Percentiles rank a stretch among this genome's conserved stretches.
Conservation (phyloP, 345 rosid genomes). For the Moricandia arvensis region DNA sequence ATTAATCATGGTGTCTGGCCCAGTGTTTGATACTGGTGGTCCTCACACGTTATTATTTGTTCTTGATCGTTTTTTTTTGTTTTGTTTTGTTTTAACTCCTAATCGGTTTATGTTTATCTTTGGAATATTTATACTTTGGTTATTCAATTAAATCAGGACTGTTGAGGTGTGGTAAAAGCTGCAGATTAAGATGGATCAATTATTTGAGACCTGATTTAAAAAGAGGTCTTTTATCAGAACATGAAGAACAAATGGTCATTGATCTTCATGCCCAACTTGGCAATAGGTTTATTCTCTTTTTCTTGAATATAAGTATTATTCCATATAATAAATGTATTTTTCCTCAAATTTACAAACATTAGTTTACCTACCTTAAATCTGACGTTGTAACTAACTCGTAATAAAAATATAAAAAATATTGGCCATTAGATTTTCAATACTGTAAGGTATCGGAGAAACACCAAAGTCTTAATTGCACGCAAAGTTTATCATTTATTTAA, state of each 20-base stretch:
- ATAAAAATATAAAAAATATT: neutral
- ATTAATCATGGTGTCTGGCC: slow-evolving; percentile 19
- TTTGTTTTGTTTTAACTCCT: neutral
- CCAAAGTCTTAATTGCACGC: neutral
- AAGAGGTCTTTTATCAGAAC: slow-evolving; percentile 87
- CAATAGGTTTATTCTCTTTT: slow-evolving; percentile 59
- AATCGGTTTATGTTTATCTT: neutral
- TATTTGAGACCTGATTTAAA: slow-evolving; percentile 90
- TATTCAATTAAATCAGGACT: slow-evolving; percentile 50
- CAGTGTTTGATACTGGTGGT: slow-evolving; percentile 25
- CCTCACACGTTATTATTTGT: slow-evolving; percentile 26
- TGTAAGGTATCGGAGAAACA: slow-evolving; percentile 5
- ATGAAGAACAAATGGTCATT: slow-evolving; percentile 85
- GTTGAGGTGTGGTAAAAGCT: slow-evolving; percentile 92
- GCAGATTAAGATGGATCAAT: slow-evolving; percentile 94
- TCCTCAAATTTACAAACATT: neutral
- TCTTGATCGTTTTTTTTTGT: neutral
- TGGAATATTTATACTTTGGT: neutral
- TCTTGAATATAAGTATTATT: neutral
- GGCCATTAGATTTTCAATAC: slow-evolving; percentile 2
- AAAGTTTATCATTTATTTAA: neutral
- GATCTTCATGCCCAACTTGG: slow-evolving; percentile 95
- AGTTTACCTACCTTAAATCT: neutral
- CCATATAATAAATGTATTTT: neutral
- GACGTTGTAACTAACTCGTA: slow-evolving; percentile 28